Conservation (phyloP, 2,329 filamentous ascomycete genomes). For the Epichloe gansuensis region DNA sequence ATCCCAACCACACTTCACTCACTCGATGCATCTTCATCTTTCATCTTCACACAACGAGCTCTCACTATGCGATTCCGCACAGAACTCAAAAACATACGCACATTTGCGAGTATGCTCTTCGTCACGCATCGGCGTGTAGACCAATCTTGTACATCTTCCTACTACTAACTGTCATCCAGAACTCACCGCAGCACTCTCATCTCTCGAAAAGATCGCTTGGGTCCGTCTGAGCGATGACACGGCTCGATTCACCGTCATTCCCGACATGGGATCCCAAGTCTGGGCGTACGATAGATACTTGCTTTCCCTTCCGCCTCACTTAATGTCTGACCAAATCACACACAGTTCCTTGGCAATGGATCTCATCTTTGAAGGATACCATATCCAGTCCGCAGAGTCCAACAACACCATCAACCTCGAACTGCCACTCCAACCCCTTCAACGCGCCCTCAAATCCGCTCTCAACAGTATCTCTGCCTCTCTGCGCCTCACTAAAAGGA, state of each 20-base stretch:
- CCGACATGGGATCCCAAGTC: constrained; percentile 87
- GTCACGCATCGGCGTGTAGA: background rate
- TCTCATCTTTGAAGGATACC: constrained; percentile 77
- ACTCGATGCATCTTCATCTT: background rate
- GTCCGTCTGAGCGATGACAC: constrained; percentile 77
- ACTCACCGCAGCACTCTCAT: constrained; percentile 50
- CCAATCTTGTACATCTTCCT: background rate
- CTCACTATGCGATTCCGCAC: constrained; percentile 53
- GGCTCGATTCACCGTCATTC: constrained; percentile 89
- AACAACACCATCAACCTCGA: constrained; percentile 94
- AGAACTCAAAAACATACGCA: constrained; percentile 52
- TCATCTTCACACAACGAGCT: background rate
- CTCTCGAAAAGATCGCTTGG: constrained; percentile 77
- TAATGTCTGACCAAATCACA: background rate
- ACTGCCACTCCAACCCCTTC: constrained; percentile 75
- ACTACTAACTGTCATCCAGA: constrained; percentile 28
- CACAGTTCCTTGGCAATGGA: constrained; percentile 52
- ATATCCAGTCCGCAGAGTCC: constrained; percentile 70
- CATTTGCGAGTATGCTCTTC: constrained; percentile 44
- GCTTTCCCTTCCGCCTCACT: background rate
- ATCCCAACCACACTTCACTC: background rate
- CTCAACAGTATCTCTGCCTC: constrained; percentile 69
- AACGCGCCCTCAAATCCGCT: constrained; percentile 85
- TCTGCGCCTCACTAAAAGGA: constrained; percentile 90
- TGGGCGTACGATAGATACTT: constrained; percentile 66